These are phyloP conservation scores for Emiliania huxleyi DNA, from an alignment of 78 protist species.

Conservation along the genomic window DNA sequence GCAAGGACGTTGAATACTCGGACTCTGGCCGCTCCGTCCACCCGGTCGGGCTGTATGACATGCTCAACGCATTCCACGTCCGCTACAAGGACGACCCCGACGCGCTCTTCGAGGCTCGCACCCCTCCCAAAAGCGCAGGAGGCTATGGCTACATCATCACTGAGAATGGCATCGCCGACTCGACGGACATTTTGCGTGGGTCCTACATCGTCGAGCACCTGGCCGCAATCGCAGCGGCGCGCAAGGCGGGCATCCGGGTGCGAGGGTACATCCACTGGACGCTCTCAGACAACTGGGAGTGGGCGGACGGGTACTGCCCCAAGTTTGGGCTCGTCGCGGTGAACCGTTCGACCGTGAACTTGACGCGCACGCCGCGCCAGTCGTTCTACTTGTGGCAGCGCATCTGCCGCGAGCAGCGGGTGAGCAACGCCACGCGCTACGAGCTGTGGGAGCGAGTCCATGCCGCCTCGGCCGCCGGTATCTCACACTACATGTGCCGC, in stretches of 20 bases:
- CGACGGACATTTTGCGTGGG: neutral
- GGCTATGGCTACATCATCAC: neutral
- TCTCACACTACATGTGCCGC: neutral
- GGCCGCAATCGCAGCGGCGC: neutral
- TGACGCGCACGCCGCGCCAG: neutral
- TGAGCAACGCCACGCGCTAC: neutral
- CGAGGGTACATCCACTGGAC: neutral
- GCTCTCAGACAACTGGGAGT: neutral
- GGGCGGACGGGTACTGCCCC: conserved; percentile 16
- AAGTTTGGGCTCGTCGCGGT: neutral
- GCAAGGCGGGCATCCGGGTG: neutral
- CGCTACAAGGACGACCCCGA: neutral
- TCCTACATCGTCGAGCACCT: neutral
- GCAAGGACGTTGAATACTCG: neutral
- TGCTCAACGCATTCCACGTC: neutral
- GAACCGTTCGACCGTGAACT: neutral
- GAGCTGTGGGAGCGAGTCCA: neutral
- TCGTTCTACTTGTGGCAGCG: neutral
- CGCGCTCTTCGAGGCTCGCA: neutral
- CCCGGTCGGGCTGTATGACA: neutral
- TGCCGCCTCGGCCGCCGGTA: neutral
- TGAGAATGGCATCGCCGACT: neutral
- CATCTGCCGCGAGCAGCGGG: neutral
- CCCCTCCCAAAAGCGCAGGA: too few relatives aligned
- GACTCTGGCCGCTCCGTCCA: neutral